These are phyloP conservation scores for Reticulascus tulasneorum DNA, from an alignment of 2,329 filamentous ascomycete genomes.

Conservation along the genomic window DNA sequence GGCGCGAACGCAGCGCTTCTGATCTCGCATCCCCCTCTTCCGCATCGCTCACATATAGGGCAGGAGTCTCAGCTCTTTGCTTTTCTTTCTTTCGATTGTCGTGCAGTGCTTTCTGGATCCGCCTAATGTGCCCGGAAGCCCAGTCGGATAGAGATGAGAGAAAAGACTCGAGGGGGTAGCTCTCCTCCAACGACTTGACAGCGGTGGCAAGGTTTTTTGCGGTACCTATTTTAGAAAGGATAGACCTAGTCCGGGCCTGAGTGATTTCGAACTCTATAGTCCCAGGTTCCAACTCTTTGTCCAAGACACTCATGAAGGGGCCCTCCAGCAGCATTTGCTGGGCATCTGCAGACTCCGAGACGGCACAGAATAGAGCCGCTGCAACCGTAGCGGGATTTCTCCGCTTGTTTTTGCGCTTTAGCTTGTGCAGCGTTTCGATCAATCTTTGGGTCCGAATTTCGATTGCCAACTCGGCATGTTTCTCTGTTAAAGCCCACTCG, in stretches of 20 bases:
- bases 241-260: no score
- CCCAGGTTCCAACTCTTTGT: conserved; percentile 1
- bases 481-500: conserved; percentile 9
- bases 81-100: no score
- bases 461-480: conserved; percentile 23
- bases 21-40: no score
- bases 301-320: conserved; percentile 1
- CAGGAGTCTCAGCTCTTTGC: no score
- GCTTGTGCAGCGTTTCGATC: conserved; percentile 22
- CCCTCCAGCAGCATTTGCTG: conserved; percentile 4
- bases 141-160: conserved; percentile 6
- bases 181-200: not conserved
- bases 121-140: not conserved
- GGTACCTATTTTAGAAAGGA: no score
- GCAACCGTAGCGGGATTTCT: not conserved
- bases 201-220: conserved; percentile 9
- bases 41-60: no score
- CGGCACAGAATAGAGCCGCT: conserved; percentile 5
- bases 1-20: no score
- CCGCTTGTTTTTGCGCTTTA: not conserved
- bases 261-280: conserved; percentile 11
- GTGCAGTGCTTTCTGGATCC: no score
- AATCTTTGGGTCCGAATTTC: conserved; percentile 32
- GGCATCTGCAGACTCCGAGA: conserved; percentile 1
- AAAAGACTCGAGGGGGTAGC: conserved; percentile 5